A percentile compares a stretch with the other conserved stretches of the same genome.
These are phyloP conservation scores for Tulasnella sp. DNA, from an alignment of 768 basidiomycete genomes.

Conservation along the genomic window DNA sequence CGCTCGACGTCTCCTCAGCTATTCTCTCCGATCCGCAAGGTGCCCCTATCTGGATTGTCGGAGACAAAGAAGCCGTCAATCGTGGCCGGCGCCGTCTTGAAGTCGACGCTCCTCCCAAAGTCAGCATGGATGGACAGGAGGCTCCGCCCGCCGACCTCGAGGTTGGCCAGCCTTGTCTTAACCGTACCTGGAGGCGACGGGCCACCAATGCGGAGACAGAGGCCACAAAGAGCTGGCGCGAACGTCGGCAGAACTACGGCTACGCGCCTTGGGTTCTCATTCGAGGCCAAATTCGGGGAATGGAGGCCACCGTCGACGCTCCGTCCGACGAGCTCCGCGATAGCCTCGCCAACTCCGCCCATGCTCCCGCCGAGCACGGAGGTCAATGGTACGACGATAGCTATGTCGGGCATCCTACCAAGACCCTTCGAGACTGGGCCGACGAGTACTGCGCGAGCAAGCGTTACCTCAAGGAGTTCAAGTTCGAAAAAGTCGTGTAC, in stretches of 20 bases:
- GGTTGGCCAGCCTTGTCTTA: constrained; percentile 35
- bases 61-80: constrained; percentile 52
- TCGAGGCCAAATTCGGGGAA: not conserved
- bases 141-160: constrained; percentile 22
- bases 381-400: not conserved
- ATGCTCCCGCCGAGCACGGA: not conserved
- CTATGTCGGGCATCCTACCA: constrained; percentile 32
- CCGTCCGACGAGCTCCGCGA: not conserved
- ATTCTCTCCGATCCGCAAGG: constrained; percentile 22
- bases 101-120: constrained; percentile 30
- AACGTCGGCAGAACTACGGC: constrained; percentile 20
- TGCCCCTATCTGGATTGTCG: constrained; percentile 46
- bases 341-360: not conserved
- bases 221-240: not conserved
- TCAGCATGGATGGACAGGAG: constrained; percentile 16
- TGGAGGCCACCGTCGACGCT: constrained; percentile 5
- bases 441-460: constrained; percentile 66
- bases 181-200: constrained; percentile 21
- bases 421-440: constrained; percentile 64
- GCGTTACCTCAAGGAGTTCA: constrained; percentile 68
- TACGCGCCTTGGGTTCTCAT: constrained; percentile 38
- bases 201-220: constrained; percentile 31
- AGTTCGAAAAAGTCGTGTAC: constrained; percentile 56
- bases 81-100: constrained; percentile 53
- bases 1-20: constrained; percentile 40